Evolutionary conservation across 2,329 filamentous ascomycete species (phyloP), one percentile per base, ranked within the genome.

Genomic region (Sphaceloma murrayae): DNA sequence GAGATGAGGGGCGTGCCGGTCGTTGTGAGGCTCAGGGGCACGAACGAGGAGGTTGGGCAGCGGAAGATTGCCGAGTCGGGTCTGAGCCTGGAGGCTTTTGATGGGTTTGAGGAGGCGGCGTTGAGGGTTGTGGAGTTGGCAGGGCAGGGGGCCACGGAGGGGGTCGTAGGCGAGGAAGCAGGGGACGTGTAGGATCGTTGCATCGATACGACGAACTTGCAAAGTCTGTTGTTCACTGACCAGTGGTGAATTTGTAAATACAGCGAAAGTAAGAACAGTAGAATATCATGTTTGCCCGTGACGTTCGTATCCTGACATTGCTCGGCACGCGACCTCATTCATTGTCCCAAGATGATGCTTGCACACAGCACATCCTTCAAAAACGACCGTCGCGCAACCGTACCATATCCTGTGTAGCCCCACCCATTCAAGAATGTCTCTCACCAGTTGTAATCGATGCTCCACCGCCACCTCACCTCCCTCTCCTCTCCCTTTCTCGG

Each of bases 21-120:
- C 1, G 81, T 88, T n/a, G 83, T 88, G 21, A 70, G 84, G 51
- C 70, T 88, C 50, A 69, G 82, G 49, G 83, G 84, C 5, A 87
- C 82, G 10, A 84, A 83, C 53, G 82, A 88, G 64, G 71, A 73
- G 53, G 67, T 75, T 50, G 84, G 82, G 5, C 78, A 80, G 67
- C 72, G 67, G 57, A 75, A 86, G 56, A 80, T 88, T 58, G 69
- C 68, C 1, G 70, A 80, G 55, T 85, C 80, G 56, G 76, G 77
- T 1, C 63, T 88, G 53, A 73, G 73, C 24, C 63, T 88, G 43
- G 75, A 77, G 59, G 81, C 80, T 0, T 86, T 78, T 63, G 82
- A 86, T 61, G 76, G 77, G 49, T 86, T 86, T 57, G 78, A 84
- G 49, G 78, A 82, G 58, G 84, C 83, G 0, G 80, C 78, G 1